Conservation (phyloP, 2,329 filamentous ascomycete genomes). For the Aureobasidium leucospermi region DNA sequence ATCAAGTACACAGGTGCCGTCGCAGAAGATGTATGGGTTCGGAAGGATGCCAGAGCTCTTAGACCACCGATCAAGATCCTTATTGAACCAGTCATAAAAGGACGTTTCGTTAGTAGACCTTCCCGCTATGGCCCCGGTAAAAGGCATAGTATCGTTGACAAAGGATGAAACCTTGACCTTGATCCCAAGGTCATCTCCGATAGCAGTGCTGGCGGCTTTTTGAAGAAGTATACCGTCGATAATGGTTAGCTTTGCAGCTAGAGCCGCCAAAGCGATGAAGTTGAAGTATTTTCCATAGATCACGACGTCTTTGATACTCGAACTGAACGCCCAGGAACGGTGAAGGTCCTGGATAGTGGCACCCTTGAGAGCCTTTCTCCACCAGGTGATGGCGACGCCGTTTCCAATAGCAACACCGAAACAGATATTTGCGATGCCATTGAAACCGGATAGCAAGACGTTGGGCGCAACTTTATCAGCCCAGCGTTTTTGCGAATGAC, state of each 20-base stretch:
- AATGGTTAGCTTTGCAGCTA: conserved; percentile 22
- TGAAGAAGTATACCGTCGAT: conserved; percentile 22
- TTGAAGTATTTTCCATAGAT: conserved; percentile 22
- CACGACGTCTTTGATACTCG: conserved; percentile 18
- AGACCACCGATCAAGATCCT: too few relatives aligned
- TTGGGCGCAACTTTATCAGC: conserved; percentile 19
- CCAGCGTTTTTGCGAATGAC: conserved; percentile 16
- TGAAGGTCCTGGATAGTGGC: conserved; percentile 21
- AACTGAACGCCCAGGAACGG: conserved; percentile 20
- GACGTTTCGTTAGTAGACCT: too few relatives aligned
- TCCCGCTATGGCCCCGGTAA: too few relatives aligned
- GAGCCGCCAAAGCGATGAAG: conserved; percentile 22
- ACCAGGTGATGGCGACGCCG: conserved; percentile 23
- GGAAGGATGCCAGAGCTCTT: too few relatives aligned
- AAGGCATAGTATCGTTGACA: too few relatives aligned
- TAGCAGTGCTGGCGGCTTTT: conserved; percentile 7
- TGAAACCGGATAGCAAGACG: conserved; percentile 19
- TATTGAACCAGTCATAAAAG: too few relatives aligned
- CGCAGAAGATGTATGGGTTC: too few relatives aligned
- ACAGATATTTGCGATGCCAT: conserved; percentile 18
- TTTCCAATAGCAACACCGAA: conserved; percentile 22
- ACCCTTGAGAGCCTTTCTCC: conserved; percentile 21
- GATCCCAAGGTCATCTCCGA: too few relatives aligned
- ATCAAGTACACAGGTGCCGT: too few relatives aligned
- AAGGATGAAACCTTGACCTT: too few relatives aligned